Evolutionary conservation across 768 basidiomycete genomes (phyloP).

Genomic region (Pilatotrama ljubarskyi): DNA sequence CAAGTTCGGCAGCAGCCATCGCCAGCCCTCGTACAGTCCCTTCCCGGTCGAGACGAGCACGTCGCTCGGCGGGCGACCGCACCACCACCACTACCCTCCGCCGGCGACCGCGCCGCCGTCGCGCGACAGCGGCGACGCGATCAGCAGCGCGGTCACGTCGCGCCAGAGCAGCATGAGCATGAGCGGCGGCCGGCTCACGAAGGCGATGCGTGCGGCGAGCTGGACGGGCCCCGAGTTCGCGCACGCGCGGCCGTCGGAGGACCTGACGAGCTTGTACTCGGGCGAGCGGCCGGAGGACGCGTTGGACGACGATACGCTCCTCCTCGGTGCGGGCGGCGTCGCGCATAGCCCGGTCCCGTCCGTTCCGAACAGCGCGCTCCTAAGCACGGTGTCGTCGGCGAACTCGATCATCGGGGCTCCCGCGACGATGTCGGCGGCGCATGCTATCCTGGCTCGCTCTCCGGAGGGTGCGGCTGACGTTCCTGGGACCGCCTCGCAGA

Average conservation of each 20-base stretch:
- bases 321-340: slow-evolving; percentile 52
- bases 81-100: too few species aligned
- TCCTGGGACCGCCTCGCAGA: slow-evolving; percentile 9
- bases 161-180: slow-evolving; percentile 28
- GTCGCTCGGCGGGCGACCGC: slow-evolving; percentile 2
- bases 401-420: slow-evolving; percentile 24
- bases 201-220: slow-evolving; percentile 62
- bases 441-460: slow-evolving; percentile 35
- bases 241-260: slow-evolving; percentile 38
- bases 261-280: slow-evolving; percentile 45
- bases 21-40: slow-evolving; percentile 9
- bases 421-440: slow-evolving; percentile 24
- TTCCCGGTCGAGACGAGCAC: background rate
- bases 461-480: slow-evolving; percentile 31
- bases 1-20: slow-evolving; percentile 12
- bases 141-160: slow-evolving; percentile 32
- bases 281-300: slow-evolving; percentile 42
- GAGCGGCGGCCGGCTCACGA: slow-evolving; percentile 36
- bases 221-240: slow-evolving; percentile 55
- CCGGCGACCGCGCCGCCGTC: slow-evolving; percentile 18
- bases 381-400: slow-evolving; percentile 31
- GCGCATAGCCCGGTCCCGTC: slow-evolving; percentile 31
- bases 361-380: slow-evolving; percentile 24
- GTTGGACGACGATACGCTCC: slow-evolving; percentile 52
- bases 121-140: slow-evolving; percentile 49